Base-by-base conservation (phyloP, 2,329 filamentous ascomycete species). In the Ceratocystis colombiana region DNA sequence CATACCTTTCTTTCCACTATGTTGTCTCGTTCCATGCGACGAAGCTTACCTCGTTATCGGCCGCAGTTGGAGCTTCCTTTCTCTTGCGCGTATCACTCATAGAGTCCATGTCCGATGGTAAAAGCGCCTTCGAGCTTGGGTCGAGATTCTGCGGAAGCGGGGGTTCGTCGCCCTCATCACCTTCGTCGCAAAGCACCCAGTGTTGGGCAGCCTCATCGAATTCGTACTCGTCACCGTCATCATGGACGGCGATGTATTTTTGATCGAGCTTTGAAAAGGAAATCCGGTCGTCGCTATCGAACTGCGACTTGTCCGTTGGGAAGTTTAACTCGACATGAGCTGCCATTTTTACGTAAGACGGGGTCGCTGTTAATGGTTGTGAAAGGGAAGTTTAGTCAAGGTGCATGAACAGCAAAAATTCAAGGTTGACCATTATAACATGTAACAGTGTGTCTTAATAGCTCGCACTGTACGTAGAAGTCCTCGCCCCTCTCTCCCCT, bases 191-290 rank as follows among this genome's bases (percentile, higher is more conserved):
- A 70, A 85, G 87, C 65, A 90, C 81, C 92, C 92, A 96, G 76
- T 84, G 83, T 76, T 84, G 86, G 70, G 86, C 76, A 63, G 79
- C 80, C 62, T 82, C 76, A 75, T 95, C 86, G 77, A 88, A 96
- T 74, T 92, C 88, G 77, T 87, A 96, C 75, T 96, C 92, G 68
- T 85, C 83, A 64, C 90, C 90, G 73, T 94, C 86, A 61, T 91
- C 89, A 67, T 89, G 88, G 69, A 96, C 91, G 6, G 94, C 84
- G 64, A 94, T 84, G 77, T 87, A 93, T 73, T 90, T 93, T 72
- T 85, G 81, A 75, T 93, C 88, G 68, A 90, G 80, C 73, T 84
- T 88, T n/a, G 89, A 93, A 77, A 88, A 96, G 5, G 90, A 93
- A 72, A 96, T 89, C 71, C 92, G 88, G 33, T 89, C 83, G 73